Evolutionary conservation across 2,329 filamentous ascomycete species (phyloP).

Genomic region (Venturia asperata): DNA sequence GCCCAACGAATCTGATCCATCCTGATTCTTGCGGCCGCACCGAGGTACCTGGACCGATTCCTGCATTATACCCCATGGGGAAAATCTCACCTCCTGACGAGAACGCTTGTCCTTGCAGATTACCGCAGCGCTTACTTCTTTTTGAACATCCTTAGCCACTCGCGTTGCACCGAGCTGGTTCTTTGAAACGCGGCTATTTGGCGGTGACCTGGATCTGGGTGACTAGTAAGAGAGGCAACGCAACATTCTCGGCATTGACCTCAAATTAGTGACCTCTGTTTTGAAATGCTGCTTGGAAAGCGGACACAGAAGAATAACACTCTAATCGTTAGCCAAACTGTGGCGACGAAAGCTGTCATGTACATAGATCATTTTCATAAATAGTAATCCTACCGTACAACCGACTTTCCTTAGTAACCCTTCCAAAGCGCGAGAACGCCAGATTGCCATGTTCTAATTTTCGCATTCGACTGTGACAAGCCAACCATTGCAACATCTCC

Average conservation of each 20-base stretch:
- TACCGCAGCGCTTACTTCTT: not conserved
- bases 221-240: not conserved
- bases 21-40: not conserved
- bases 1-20: not conserved
- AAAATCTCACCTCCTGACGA: not conserved
- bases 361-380: too few species aligned
- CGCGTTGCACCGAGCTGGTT: not conserved
- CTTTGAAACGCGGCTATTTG: not conserved
- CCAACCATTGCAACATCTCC: not conserved
- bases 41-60: not conserved
- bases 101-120: not conserved
- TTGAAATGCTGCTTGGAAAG: too few species aligned
- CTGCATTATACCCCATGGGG: not conserved
- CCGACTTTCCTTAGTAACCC: too few species aligned
- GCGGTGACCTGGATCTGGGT: not conserved
- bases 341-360: too few species aligned
- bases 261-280: too few species aligned
- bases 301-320: too few species aligned
- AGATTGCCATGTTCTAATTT: not conserved
- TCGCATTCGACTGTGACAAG: not conserved
- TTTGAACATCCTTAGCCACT: not conserved
- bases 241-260: not conserved
- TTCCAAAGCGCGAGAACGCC: not conserved
- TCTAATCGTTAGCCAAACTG: too few species aligned
- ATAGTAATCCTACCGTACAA: too few species aligned